phyloP scores from a whole-genome alignment of 2,329 filamentous ascomycete genomes.

The Fusarium oxysporum region DNA sequence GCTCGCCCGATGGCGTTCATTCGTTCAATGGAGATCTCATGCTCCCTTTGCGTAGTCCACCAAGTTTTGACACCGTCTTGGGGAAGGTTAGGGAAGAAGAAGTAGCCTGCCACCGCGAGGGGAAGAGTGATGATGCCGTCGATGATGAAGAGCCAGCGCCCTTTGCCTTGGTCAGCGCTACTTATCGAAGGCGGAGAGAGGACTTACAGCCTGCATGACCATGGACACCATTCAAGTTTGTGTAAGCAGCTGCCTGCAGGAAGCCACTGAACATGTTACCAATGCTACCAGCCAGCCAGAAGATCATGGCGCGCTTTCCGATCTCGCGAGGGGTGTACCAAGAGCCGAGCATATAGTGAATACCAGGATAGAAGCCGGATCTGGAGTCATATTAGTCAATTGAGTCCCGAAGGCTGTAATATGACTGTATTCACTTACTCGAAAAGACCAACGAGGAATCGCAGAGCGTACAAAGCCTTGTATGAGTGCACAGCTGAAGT shows the following conservation, averaged over 20 bases:
- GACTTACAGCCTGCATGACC: constrained; percentile 22
- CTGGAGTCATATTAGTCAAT: constrained; percentile 53
- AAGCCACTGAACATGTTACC: constrained; percentile 34
- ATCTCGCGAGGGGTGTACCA: constrained; percentile 41
- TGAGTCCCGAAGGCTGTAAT: constrained; percentile 39
- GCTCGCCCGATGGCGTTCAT: constrained; percentile 22
- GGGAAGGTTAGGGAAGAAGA: constrained; percentile 45
- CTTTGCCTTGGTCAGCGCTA: background rate
- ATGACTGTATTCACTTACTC: constrained; percentile 12
- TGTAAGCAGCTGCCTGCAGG: constrained; percentile 33
- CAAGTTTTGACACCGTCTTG: constrained; percentile 37
- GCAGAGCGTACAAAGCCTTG: constrained; percentile 26
- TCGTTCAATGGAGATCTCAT: constrained; percentile 34
- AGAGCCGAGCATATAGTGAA: constrained; percentile 39
- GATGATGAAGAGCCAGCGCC: constrained; percentile 52
- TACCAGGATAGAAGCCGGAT: constrained; percentile 60
- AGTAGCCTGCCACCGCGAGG: constrained; percentile 37
- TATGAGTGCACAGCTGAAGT: constrained; percentile 10
- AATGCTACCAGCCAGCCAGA: constrained; percentile 33
- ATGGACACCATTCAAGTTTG: constrained; percentile 22
- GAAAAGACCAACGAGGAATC: constrained; percentile 37
- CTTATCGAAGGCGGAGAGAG: rapidly evolving
- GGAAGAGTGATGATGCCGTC: constrained; percentile 48
- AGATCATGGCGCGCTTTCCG: constrained; percentile 35
- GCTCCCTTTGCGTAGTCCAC: constrained; percentile 44